Evolutionary conservation across 192 early-diverging fungal species (phyloP).

Genomic region (Irineochytrium annulatum): DNA sequence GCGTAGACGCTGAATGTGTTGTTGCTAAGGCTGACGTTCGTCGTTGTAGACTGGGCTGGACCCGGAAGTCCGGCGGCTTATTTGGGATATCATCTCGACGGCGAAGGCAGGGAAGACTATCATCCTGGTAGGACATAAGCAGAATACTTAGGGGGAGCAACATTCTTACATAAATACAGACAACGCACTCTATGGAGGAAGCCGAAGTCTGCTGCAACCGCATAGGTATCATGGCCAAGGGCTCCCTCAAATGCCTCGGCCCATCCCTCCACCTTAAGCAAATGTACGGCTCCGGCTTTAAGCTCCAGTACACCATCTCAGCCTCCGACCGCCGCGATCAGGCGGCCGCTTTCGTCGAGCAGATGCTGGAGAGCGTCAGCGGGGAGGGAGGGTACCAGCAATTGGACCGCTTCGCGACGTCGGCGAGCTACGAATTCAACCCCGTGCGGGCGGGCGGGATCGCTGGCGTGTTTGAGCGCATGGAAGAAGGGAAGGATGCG

Average conservation of each 20-base stretch:
- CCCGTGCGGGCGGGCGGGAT: slow-evolving; percentile 41
- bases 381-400: too few relatives aligned
- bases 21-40: neutral
- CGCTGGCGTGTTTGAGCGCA: slow-evolving; percentile 17
- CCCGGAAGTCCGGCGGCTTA: slow-evolving; percentile 66
- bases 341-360: slow-evolving; percentile 44
- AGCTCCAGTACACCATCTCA: slow-evolving; percentile 44
- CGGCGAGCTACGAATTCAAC: slow-evolving; percentile 64
- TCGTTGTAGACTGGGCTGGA: slow-evolving; percentile 58
- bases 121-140: slow-evolving; percentile 29
- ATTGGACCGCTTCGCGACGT: slow-evolving; percentile 52
- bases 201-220: slow-evolving; percentile 68
- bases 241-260: slow-evolving; percentile 64
- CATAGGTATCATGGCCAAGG: slow-evolving; percentile 76
- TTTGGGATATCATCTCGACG: slow-evolving; percentile 66
- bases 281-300: slow-evolving; percentile 61
- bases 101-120: slow-evolving; percentile 59
- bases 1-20: slow-evolving; percentile 21
- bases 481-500: neutral
- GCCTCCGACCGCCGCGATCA: slow-evolving; percentile 28
- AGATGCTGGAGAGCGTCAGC: slow-evolving; percentile 42
- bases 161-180: slow-evolving; percentile 27
- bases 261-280: slow-evolving; percentile 58
- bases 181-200: slow-evolving; percentile 78
- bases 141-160: neutral